Conservation (phyloP, 164 flowering plant genomes). For the Umbilicus rupestris region DNA sequence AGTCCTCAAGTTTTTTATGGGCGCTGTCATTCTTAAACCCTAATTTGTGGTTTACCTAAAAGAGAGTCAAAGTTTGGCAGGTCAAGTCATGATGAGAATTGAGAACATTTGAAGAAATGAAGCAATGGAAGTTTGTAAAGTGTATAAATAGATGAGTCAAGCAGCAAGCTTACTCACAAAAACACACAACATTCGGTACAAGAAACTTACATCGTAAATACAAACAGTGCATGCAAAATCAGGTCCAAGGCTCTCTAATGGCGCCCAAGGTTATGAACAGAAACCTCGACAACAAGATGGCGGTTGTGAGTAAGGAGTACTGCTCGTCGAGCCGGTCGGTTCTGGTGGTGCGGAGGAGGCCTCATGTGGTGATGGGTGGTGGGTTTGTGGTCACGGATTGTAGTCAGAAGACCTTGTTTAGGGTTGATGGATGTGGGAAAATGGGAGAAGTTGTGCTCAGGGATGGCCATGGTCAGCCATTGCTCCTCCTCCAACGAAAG, state of each 20-base stretch:
- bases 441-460: conserved; percentile 50
- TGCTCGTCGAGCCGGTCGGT: conserved; percentile 39
- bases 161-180: not conserved
- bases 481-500: conserved; percentile 69
- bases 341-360: conserved; percentile 63
- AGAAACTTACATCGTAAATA: not conserved
- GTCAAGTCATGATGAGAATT: not conserved
- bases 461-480: conserved; percentile 34
- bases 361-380: conserved; percentile 68
- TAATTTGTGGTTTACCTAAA: conserved; percentile 2
- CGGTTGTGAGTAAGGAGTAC: conserved; percentile 59
- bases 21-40: too few species aligned
- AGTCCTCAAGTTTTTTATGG: too few species aligned
- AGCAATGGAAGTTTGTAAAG: not conserved
- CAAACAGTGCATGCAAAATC: not conserved
- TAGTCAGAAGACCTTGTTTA: conserved; percentile 48
- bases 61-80: conserved; percentile 3
- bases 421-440: conserved; percentile 74
- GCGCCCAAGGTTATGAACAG: not conserved
- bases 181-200: not conserved
- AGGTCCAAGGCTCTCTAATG: not conserved
- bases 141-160: conserved; percentile 4
- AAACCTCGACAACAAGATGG: conserved; percentile 16
- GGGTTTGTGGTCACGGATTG: conserved; percentile 73
- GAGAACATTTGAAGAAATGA: not conserved